phyloP scores from a whole-genome alignment of 371 early-diverging fungal species.

The Actinomortierella ambigua region DNA sequence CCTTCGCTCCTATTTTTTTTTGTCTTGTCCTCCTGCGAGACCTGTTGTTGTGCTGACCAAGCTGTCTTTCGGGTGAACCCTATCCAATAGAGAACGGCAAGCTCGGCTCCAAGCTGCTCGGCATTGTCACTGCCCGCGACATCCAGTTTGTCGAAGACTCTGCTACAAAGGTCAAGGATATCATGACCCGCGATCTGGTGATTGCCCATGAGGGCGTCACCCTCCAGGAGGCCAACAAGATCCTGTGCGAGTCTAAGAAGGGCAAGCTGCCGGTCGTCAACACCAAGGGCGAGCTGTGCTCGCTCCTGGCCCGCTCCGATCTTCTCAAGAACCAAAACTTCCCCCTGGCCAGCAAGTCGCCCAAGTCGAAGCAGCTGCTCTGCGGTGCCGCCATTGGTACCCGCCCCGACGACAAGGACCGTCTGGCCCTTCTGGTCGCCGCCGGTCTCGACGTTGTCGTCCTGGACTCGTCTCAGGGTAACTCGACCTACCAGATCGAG shows the following conservation, averaged over 20 bases:
- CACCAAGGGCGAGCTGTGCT: slow-evolving; percentile 77
- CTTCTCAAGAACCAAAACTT: slow-evolving; percentile 95
- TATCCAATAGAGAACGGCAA: slow-evolving; percentile 72
- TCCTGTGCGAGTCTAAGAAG: slow-evolving; percentile 89
- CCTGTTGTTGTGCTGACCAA: slow-evolving; percentile 6
- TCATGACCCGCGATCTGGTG: slow-evolving; percentile 93
- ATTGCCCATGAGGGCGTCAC: slow-evolving; percentile 88
- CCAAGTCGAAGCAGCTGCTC: slow-evolving; percentile 87
- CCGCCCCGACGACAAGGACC: slow-evolving; percentile 85
- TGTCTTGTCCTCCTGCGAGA: slow-evolving; percentile 54
- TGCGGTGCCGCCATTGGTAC: slow-evolving; percentile 95
- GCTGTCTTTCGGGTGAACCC: not conserved
- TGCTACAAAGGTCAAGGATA: slow-evolving; percentile 60
- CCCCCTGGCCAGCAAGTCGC: slow-evolving; percentile 88
- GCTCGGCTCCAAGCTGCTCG: slow-evolving; percentile 88
- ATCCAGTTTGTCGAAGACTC: slow-evolving; percentile 87
- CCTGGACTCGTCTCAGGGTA: slow-evolving; percentile 94
- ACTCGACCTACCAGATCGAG: slow-evolving; percentile 91
- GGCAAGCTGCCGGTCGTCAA: slow-evolving; percentile 97
- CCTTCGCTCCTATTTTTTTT: slow-evolving; percentile 4
- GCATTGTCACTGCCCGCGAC: slow-evolving; percentile 96
- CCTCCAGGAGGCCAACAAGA: slow-evolving; percentile 87
- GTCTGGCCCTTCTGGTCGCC: slow-evolving; percentile 84
- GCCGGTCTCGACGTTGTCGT: slow-evolving; percentile 96
- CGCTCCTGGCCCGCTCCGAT: slow-evolving; percentile 94